Conservation (phyloP, 2,329 filamentous ascomycete species). For the Blumeriella jaapii region DNA sequence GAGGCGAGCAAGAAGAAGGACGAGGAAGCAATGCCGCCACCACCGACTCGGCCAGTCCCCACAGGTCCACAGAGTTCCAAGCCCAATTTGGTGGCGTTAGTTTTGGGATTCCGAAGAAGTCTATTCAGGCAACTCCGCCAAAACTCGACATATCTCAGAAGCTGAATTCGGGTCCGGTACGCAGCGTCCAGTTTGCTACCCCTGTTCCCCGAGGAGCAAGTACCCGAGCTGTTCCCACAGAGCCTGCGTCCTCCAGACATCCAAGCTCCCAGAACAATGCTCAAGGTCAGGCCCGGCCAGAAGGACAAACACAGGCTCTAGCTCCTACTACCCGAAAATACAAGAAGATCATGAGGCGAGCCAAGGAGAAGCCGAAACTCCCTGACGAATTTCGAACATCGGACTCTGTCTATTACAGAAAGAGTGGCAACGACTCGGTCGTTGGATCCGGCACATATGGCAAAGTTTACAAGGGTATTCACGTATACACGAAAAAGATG, state of each 20-base stretch:
- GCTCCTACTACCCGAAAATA: slow-evolving; percentile 40
- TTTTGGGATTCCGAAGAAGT: slow-evolving; percentile 84
- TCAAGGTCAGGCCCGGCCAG: too few relatives aligned
- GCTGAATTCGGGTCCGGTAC: slow-evolving; percentile 42
- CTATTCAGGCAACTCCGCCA: slow-evolving; percentile 46
- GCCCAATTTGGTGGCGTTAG: too few relatives aligned
- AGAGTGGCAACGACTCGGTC: slow-evolving; percentile 94
- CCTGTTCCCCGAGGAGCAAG: slow-evolving; percentile 34
- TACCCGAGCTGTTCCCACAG: slow-evolving; percentile 37
- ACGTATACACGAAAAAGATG: slow-evolving; percentile 77
- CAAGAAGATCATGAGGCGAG: slow-evolving; percentile 56
- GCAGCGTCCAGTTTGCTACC: slow-evolving; percentile 20
- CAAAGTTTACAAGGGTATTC: slow-evolving; percentile 87
- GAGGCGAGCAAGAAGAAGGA: slow-evolving; percentile 35
- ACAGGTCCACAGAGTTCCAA: slow-evolving; percentile 31
- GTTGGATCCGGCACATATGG: slow-evolving; percentile 93
- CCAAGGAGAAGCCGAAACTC: slow-evolving; percentile 61
- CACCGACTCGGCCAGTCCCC: slow-evolving; percentile 39
- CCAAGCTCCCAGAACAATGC: slow-evolving; percentile 19
- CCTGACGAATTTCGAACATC: slow-evolving; percentile 62
- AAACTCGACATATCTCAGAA: slow-evolving; percentile 57
- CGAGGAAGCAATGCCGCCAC: slow-evolving; percentile 42
- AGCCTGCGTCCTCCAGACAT: slow-evolving; percentile 38
- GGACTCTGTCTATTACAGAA: slow-evolving; percentile 86
- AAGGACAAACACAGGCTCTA: not conserved